A percentile compares a stretch with the other conserved stretches of the same genome.
phyloP scores from a whole-genome alignment of 768 basidiomycete species.

The Boletus rubropictus region DNA sequence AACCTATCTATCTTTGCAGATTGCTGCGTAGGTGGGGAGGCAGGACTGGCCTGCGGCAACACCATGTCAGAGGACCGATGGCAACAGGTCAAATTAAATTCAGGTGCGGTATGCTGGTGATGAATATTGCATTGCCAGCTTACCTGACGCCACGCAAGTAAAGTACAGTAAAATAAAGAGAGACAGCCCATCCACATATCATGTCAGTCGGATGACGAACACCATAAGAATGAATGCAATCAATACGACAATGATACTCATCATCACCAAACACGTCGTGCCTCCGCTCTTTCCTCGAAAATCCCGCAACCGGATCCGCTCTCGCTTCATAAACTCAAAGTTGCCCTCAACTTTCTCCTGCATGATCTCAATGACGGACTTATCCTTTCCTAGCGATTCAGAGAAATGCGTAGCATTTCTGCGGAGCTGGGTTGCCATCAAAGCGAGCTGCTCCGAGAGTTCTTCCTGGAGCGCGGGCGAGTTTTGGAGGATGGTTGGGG shows the following conservation, averaged over 20 bases:
- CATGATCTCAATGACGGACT: constrained; percentile 59
- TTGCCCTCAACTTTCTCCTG: constrained; percentile 72
- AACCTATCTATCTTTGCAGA: too few relatives aligned
- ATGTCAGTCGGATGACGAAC: constrained; percentile 62
- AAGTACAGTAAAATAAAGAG: constrained; percentile 1
- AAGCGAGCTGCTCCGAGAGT: constrained; percentile 64
- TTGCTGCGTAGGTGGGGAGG: too few relatives aligned
- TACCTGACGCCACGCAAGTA: background rate
- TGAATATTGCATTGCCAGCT: constrained; percentile 4
- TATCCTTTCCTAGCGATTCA: constrained; percentile 65
- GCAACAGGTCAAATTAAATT: too few relatives aligned
- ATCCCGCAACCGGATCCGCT: constrained; percentile 54
- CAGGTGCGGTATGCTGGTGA: too few relatives aligned
- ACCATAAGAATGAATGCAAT: constrained; percentile 70
- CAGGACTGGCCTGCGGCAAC: too few relatives aligned
- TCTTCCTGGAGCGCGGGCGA: constrained; percentile 67
- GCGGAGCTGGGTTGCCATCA: constrained; percentile 87
- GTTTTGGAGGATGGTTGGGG: constrained; percentile 44
- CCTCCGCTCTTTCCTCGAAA: constrained; percentile 58
- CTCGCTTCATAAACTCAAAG: constrained; percentile 59
- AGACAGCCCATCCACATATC: constrained; percentile 5
- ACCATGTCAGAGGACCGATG: too few relatives aligned
- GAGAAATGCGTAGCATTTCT: constrained; percentile 79
- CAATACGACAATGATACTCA: constrained; percentile 58
- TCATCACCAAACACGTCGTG: constrained; percentile 69